phyloP scores from a whole-genome alignment of 2,329 filamentous ascomycete species.

The Diaporthe australafricana region DNA sequence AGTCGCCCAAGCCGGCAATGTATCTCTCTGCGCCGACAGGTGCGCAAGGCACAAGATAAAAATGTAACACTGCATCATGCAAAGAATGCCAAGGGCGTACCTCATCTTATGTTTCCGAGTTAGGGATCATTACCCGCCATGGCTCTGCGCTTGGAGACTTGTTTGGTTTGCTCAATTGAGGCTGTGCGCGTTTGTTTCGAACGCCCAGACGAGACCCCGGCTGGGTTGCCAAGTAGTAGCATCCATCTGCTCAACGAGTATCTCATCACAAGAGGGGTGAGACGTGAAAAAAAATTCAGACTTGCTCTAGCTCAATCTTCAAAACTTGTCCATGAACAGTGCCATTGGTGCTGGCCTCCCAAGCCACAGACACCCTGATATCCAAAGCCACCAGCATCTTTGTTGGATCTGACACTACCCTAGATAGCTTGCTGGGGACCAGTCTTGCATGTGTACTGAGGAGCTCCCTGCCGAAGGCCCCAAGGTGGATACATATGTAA shows the following conservation, averaged over 20 bases:
- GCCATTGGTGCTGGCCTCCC: background rate
- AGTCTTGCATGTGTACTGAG: background rate
- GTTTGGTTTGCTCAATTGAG: background rate
- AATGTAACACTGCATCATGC: conserved; percentile 23
- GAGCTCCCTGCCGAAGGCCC: background rate
- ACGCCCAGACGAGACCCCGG: background rate
- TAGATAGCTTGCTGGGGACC: background rate
- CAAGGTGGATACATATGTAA: too few species aligned
- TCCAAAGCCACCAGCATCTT: background rate
- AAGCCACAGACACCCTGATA: background rate
- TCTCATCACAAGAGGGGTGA: too few species aligned
- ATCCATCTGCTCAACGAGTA: background rate
- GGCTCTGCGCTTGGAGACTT: background rate
- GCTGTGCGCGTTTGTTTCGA: conserved; percentile 1
- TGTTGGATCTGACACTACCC: background rate
- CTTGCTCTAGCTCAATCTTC: background rate
- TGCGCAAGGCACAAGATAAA: background rate
- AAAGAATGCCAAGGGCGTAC: conserved; percentile 15
- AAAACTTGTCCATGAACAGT: background rate
- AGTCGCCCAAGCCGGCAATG: background rate
- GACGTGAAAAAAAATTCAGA: background rate
- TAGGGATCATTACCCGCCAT: background rate
- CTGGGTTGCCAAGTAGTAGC: background rate
- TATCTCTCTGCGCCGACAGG: background rate
- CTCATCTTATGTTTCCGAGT: conserved; percentile 15